Percentiles rank a stretch among this genome's conserved stretches.
These are phyloP conservation scores for Crithidia brevicula DNA, from an alignment of 208 protist genomes.

Conservation along the genomic window DNA sequence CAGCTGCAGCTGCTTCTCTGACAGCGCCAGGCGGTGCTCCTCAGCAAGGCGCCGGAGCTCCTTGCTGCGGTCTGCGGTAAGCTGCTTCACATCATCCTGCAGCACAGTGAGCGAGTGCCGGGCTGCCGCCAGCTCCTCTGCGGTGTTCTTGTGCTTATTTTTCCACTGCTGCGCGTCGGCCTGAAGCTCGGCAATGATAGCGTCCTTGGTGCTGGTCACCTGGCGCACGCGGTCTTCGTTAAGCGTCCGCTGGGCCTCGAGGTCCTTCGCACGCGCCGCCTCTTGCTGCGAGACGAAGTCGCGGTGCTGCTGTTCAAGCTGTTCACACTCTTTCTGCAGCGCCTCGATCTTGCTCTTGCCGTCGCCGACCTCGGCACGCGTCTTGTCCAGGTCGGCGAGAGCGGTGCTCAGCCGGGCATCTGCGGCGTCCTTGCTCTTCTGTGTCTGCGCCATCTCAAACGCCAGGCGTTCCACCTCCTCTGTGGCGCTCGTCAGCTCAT, in stretches of 20 bases:
- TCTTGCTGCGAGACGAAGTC: conserved; percentile 56
- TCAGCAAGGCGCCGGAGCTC: conserved; percentile 64
- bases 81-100: conserved; percentile 62
- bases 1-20: conserved; percentile 70
- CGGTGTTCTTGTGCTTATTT: conserved; percentile 44
- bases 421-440: conserved; percentile 29
- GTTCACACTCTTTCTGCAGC: conserved; percentile 21
- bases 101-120: conserved; percentile 47
- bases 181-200: conserved; percentile 55
- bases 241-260: conserved; percentile 47
- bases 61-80: conserved; percentile 47
- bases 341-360: conserved; percentile 16
- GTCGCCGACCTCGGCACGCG: conserved; percentile 17
- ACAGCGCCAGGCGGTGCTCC: conserved; percentile 77
- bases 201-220: conserved; percentile 52
- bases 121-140: conserved; percentile 57
- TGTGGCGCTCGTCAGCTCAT: conserved; percentile 46
- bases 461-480: conserved; percentile 42
- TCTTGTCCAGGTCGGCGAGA: conserved; percentile 29
- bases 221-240: conserved; percentile 63
- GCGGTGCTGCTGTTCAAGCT: conserved; percentile 60
- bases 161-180: conserved; percentile 52
- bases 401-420: conserved; percentile 23
- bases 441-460: conserved; percentile 26
- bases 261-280: conserved; percentile 24